Base-by-base conservation (phyloP, 169 alveolate genomes). In the Fabrea salina region DNA sequence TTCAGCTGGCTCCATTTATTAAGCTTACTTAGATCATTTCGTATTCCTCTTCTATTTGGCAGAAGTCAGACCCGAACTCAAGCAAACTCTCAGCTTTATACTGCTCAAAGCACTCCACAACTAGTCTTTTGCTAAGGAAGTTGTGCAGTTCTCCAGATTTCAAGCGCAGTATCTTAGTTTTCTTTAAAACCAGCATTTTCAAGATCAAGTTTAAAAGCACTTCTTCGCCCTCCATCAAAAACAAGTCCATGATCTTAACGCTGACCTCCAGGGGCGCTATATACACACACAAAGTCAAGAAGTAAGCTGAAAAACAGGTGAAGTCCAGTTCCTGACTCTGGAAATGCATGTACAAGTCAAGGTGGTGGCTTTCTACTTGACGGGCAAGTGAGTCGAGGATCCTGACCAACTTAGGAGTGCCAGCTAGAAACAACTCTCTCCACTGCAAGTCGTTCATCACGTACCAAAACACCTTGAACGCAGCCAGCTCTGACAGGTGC, bases 211-310 rank as follows among this genome's bases (percentile, higher is more conserved):
- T 58, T 22, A 58, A 30, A 6, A 58, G 2, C 2, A 1, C 71
- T 3, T 58, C 47, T 44, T 70, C 59, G 30, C 79, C 79, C 27
- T 44, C 67, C 25, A n/a, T 30, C 11, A 70, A 47, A 76, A 76
- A 76, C 58, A 76, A 13, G 37, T 76, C 83, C 30, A 57, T 22
- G 33, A 76, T 32, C 32, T 77, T 57, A 1, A 41, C 58, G 27
- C 51, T 44, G 30, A 57, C 57, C 19, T 59, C 66, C 19, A 59
- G 5, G 1, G 75, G 75, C 0, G 30, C 35, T 16, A 49, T 43
- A 59, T 57, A 57, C 4, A 67, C 27, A 19, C 32, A 59, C 22
- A 76, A 43, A 19, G 83, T 76, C 2, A 76, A 13, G 43, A 76
- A 58, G 33, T 37, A 76, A 27, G 35, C 44, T 0, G 83, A 58